Percentiles rank a stretch among this genome's conserved stretches.
Conservation (phyloP, 148 eudicot genomes). For the Rhododendron simsii region DNA sequence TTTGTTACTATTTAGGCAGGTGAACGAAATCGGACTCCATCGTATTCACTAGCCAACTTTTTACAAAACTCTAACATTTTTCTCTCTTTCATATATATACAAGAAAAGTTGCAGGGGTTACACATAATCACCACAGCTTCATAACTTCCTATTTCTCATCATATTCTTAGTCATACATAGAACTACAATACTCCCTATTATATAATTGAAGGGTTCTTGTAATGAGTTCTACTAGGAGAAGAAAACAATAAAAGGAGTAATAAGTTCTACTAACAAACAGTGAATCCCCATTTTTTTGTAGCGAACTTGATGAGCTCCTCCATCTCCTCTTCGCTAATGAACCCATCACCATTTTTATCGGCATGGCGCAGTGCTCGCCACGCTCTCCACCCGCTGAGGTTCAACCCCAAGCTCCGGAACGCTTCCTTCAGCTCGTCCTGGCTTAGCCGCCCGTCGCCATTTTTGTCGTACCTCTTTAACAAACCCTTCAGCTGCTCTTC, state of each 20-base stretch:
- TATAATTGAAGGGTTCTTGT: not conserved
- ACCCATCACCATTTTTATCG: constrained; percentile 3
- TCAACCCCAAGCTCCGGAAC: not conserved
- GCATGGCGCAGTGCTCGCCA: not conserved
- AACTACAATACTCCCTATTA: too few species aligned
- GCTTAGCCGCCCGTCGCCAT: not conserved
- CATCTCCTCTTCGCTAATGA: constrained; percentile 2
- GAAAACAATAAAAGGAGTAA: too few species aligned
- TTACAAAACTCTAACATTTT: too few species aligned
- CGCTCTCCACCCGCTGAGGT: not conserved
- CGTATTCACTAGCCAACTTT: too few species aligned
- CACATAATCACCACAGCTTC: too few species aligned
- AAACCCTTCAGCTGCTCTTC: not conserved
- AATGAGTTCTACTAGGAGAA: not conserved
- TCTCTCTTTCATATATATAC: too few species aligned
- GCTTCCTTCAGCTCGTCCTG: not conserved
- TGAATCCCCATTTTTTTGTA: not conserved
- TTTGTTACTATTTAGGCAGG: too few species aligned
- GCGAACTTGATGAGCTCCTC: not conserved
- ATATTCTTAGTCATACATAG: too few species aligned
- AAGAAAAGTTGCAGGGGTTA: too few species aligned
- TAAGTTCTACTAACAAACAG: not conserved
- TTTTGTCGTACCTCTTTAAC: not conserved
- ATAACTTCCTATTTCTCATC: too few species aligned
- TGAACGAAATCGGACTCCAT: too few species aligned